phyloP scores from a whole-genome alignment of 2,329 filamentous ascomycete species.

The Meredithiella fracta region DNA sequence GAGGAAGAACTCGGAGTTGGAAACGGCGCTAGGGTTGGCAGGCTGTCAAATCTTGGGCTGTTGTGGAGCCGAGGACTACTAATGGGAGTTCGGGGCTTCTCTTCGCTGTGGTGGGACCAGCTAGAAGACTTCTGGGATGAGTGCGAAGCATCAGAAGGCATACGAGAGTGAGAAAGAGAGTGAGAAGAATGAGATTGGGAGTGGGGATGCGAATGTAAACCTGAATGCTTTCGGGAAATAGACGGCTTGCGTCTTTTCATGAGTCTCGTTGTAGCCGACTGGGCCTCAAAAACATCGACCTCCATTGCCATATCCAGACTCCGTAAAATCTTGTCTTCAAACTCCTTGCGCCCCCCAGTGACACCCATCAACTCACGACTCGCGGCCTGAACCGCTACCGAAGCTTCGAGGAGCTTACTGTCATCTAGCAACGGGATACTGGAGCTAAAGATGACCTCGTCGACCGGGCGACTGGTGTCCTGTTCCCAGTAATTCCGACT shows the following conservation, averaged over 20 bases:
- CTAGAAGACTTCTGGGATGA: not conserved
- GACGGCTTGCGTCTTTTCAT: conserved; percentile 29
- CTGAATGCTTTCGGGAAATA: not conserved
- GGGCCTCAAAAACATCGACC: conserved; percentile 17
- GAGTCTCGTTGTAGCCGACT: conserved; percentile 28
- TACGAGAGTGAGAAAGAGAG: not conserved
- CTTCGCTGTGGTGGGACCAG: not conserved
- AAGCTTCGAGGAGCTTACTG: conserved; percentile 21
- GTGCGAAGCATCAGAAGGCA: not conserved
- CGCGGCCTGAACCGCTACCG: conserved; percentile 38
- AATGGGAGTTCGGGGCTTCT: not conserved
- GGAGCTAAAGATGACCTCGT: conserved; percentile 2
- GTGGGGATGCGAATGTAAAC: not conserved
- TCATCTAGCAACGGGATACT: not conserved
- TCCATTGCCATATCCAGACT: conserved; percentile 20
- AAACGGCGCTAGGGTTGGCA: not conserved
- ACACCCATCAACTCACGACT: conserved; percentile 31
- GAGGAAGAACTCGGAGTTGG: not conserved
- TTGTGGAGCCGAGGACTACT: not conserved
- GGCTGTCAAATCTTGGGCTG: not conserved
- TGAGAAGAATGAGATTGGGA: not conserved
- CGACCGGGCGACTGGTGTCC: not conserved
- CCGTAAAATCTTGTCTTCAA: not conserved
- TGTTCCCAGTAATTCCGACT: conserved; percentile 26
- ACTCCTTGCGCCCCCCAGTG: conserved; percentile 19